Evolutionary conservation across 441 rosid genomes (phyloP).

Genomic region (Adansonia grandidieri): DNA sequence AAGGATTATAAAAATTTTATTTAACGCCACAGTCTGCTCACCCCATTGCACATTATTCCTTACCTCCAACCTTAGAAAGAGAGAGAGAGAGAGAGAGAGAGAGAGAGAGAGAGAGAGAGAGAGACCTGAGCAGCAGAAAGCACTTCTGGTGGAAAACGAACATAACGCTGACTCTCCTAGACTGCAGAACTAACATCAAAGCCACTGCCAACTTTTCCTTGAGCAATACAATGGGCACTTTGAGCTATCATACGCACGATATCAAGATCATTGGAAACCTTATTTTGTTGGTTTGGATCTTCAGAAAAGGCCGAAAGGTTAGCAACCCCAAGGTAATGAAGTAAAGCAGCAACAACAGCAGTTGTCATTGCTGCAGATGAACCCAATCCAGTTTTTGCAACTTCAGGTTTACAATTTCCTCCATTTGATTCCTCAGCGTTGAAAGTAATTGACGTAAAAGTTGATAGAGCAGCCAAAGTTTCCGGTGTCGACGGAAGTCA

Average conservation of each 20-base stretch:
- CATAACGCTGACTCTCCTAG: slow-evolving; percentile 92
- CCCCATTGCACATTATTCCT: slow-evolving; percentile 2
- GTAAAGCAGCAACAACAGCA: slow-evolving; percentile 89
- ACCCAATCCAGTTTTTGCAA: slow-evolving; percentile 98
- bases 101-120: slow-evolving; percentile 1
- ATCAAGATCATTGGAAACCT: slow-evolving; percentile 57
- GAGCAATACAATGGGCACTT: slow-evolving; percentile 95
- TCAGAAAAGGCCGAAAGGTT: slow-evolving; percentile 57
- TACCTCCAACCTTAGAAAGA: not conserved
- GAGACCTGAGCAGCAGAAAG: slow-evolving; percentile 85
- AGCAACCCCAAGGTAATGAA: slow-evolving; percentile 86
- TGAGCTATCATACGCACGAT: slow-evolving; percentile 83
- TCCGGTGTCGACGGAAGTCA: slow-evolving; percentile 85
- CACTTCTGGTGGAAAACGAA: slow-evolving; percentile 92
- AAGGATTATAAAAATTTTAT: not conserved
- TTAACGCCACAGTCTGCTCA: not conserved
- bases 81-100: not conserved
- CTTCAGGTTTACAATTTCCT: slow-evolving; percentile 83
- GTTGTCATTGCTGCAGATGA: slow-evolving; percentile 99
- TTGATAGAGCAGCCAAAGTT: slow-evolving; percentile 73
- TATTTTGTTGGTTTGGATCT: slow-evolving; percentile 37
- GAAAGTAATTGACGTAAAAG: slow-evolving; percentile 87
- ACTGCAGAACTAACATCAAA: slow-evolving; percentile 98
- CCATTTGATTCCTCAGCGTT: slow-evolving; percentile 67
- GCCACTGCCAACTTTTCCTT: slow-evolving; percentile 99